Base-by-base conservation (phyloP, 495 filamentous ascomycete species). In the Annulohypoxylon bovei region DNA sequence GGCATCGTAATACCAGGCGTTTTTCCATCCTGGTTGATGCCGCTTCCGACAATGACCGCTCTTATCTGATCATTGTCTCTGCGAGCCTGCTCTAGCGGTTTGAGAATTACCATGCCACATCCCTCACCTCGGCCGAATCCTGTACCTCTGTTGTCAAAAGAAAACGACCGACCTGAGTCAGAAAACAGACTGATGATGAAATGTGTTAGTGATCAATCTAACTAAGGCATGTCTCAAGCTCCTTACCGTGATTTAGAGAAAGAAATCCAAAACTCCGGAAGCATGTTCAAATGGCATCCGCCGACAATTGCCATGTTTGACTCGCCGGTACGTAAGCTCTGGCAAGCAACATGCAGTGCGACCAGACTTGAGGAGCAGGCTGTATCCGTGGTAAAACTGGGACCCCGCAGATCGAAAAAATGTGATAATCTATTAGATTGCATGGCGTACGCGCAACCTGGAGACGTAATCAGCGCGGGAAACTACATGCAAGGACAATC, bases 311-410 rank as follows among this genome's bases (percentile, higher is more conserved):
- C 86, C 16, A 72, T 76, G 39, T 67, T 73, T 0, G 80, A 80
- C 33, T 86, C 85, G 3, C 84, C 83, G 12, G 85, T 81, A 80
- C 91, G 90, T 18, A 97, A 82, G 1, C 90, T 89, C 69, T 92
- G 94, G 75, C 93, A 95, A 50, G 93, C 93, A 40, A 93, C 79
- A 71, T 96, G 85, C 30, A 87, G 70, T n/a, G 84, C 84, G 37
- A 85, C 81, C 67, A 88, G 74, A 62, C 91, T 93, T 12, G 91
- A 93, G 2, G 93, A 96, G 75, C 94, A 97, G 25, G 93, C 93
- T 2, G 94, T 97, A 75, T 97, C 94, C 20, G 94, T 86, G 27
- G 90, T 94, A 74, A 92, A 91, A 61, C 90, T 82, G 0, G 83
- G 81, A 2, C 88, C 86, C 49, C 84, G 80, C 70, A 87, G 81